Conservation (phyloP, 1,284 basidiomycete species). For the Puccinia novopanici region DNA sequence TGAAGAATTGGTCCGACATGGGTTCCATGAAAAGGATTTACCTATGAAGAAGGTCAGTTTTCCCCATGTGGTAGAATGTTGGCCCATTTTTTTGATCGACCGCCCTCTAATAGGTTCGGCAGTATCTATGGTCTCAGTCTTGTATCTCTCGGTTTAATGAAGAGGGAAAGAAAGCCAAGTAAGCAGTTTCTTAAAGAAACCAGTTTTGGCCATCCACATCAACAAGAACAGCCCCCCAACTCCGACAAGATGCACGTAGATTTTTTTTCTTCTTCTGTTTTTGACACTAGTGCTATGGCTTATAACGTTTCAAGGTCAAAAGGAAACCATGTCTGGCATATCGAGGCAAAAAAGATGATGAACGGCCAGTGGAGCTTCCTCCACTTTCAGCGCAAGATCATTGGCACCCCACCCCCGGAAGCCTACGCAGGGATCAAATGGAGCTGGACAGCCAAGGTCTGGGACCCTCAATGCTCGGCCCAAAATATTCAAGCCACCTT, state of each 20-base stretch:
- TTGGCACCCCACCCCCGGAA: constrained; percentile 75
- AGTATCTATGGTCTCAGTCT: constrained; percentile 89
- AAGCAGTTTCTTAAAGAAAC: constrained; percentile 7
- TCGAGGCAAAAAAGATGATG: constrained; percentile 81
- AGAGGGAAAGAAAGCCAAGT: constrained; percentile 96
- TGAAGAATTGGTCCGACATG: constrained; percentile 71
- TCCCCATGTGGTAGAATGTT: not conserved
- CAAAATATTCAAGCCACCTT: constrained; percentile 71
- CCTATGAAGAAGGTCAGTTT: constrained; percentile 60
- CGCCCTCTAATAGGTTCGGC: constrained; percentile 72
- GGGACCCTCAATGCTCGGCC: constrained; percentile 78
- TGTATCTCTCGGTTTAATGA: constrained; percentile 97
- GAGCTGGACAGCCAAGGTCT: constrained; percentile 90
- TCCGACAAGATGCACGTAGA: not conserved
- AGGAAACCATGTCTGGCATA: constrained; percentile 99
- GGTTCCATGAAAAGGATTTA: constrained; percentile 63
- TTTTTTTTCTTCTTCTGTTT: not conserved
- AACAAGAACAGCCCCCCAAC: not conserved
- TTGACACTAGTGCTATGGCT: not conserved
- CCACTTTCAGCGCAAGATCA: constrained; percentile 82
- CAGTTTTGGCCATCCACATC: not conserved
- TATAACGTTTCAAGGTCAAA: constrained; percentile 66
- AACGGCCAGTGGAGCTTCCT: constrained; percentile 87
- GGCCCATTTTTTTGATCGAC: not conserved
- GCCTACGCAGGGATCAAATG: constrained; percentile 74